Conservation (phyloP, 371 early-diverging fungal species). For the Capillidium rhysosporum region DNA sequence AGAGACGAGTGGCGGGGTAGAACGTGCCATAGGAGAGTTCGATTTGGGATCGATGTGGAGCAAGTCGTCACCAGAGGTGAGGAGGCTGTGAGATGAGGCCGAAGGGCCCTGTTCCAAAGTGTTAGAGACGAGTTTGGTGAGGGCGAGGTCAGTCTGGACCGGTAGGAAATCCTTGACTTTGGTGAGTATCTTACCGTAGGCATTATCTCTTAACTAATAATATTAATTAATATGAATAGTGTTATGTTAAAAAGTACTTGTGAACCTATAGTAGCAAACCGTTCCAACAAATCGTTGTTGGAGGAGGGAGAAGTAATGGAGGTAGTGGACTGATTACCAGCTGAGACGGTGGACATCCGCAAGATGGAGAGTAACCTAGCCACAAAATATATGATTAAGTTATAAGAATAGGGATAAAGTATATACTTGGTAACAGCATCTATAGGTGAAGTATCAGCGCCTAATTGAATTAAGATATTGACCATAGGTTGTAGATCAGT, state of each 20-base stretch:
- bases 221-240: neutral
- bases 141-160: constrained; percentile 61
- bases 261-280: constrained; percentile 68
- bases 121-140: constrained; percentile 65
- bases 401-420: neutral
- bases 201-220: constrained; percentile 31
- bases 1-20: constrained; percentile 14
- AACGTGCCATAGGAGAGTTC: constrained; percentile 13
- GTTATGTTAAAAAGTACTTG: constrained; percentile 24
- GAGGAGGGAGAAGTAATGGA: constrained; percentile 16
- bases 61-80: too few species aligned
- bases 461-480: constrained; percentile 47
- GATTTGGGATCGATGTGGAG: constrained; percentile 76
- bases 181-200: constrained; percentile 68
- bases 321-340: constrained; percentile 14
- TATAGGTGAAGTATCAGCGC: constrained; percentile 50
- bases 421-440: constrained; percentile 55
- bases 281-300: constrained; percentile 34
- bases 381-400: constrained; percentile 7
- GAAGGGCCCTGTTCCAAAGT: constrained; percentile 53
- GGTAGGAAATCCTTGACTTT: constrained; percentile 90
- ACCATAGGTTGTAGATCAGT: constrained; percentile 71
- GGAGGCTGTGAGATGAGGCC: constrained; percentile 6
- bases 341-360: constrained; percentile 39
- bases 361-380: constrained; percentile 44